Percentiles rank a stretch among this genome's conserved stretches.
Evolutionary conservation across 805 yeast species (phyloP).

Genomic region (Spathaspora girioi): DNA sequence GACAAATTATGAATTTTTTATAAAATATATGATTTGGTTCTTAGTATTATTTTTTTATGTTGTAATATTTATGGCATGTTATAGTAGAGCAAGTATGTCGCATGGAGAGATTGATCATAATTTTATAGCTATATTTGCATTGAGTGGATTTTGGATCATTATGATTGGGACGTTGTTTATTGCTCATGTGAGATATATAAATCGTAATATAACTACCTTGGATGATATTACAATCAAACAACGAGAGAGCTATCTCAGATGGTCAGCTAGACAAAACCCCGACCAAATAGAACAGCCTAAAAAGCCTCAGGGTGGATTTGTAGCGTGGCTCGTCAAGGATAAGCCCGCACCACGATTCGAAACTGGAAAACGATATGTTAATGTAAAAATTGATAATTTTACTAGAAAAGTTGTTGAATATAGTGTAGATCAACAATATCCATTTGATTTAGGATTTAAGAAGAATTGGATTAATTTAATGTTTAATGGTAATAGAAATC

Average conservation of each 20-base stretch:
- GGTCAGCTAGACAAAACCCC: constrained; percentile 9
- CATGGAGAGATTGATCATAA: constrained; percentile 39
- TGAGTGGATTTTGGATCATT: constrained; percentile 42
- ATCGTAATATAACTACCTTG: constrained; percentile 51
- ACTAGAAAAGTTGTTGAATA: constrained; percentile 35
- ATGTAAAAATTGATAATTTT: constrained; percentile 26
- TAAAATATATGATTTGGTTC: constrained; percentile 45
- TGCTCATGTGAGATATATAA: constrained; percentile 44
- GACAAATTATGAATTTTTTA: constrained; percentile 57
- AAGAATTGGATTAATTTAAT: constrained; percentile 34
- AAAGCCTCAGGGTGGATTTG: constrained; percentile 5
- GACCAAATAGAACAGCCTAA: constrained; percentile 1
- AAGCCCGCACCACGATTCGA: constrained; percentile 15
- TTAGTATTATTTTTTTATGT: constrained; percentile 29
- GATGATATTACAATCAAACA: constrained; percentile 47
- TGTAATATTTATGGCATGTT: constrained; percentile 20
- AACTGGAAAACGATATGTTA: constrained; percentile 40
- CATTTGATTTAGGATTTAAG: constrained; percentile 35
- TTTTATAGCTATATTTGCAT: constrained; percentile 44
- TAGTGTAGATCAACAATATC: constrained; percentile 21
- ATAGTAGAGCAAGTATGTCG: constrained; percentile 15
- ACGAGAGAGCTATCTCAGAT: constrained; percentile 26
- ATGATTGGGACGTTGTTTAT: constrained; percentile 41
- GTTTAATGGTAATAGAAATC: constrained; percentile 20
- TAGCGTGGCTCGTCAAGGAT: not conserved